phyloP scores from a whole-genome alignment of 768 basidiomycete genomes.

The Dioszegia hungarica region DNA sequence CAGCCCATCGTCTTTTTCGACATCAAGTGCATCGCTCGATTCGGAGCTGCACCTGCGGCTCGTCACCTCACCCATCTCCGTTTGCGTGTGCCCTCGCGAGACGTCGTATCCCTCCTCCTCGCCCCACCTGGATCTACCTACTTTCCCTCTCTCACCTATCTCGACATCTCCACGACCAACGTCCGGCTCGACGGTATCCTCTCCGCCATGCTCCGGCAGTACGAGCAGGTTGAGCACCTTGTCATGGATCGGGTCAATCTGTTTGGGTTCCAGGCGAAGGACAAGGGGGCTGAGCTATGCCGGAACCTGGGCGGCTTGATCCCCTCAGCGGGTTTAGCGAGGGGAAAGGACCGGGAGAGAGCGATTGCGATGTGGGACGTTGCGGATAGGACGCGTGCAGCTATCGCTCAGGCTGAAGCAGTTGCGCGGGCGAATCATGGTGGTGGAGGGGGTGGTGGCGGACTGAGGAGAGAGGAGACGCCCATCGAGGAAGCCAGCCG shows the following conservation, averaged over 20 bases:
- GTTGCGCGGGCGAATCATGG: conserved; percentile 6
- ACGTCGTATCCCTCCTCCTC: conserved; percentile 41
- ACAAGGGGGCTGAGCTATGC: conserved; percentile 60
- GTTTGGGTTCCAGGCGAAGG: conserved; percentile 54
- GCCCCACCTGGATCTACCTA: conserved; percentile 3
- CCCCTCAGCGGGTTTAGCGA: conserved; percentile 60
- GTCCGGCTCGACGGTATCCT: conserved; percentile 43
- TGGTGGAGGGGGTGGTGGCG: background rate
- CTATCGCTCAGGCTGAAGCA: conserved; percentile 24
- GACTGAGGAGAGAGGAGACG: background rate
- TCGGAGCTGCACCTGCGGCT: conserved; percentile 55
- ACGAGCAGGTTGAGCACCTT: conserved; percentile 59
- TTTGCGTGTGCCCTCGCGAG: conserved; percentile 63
- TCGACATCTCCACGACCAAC: conserved; percentile 72
- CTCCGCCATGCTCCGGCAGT: conserved; percentile 54
- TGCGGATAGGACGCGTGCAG: conserved; percentile 26
- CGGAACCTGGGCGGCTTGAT: conserved; percentile 59
- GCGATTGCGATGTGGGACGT: conserved; percentile 44
- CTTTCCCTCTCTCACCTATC: conserved; percentile 49
- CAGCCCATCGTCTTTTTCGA: conserved; percentile 84
- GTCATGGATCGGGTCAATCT: conserved; percentile 66
- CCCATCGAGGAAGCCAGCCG: background rate
- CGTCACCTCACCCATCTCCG: conserved; percentile 57
- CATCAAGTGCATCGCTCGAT: conserved; percentile 55
- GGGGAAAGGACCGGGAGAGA: conserved; percentile 66